phyloP scores from a whole-genome alignment of 495 filamentous ascomycete genomes.

The Achaetomiella virescens region DNA sequence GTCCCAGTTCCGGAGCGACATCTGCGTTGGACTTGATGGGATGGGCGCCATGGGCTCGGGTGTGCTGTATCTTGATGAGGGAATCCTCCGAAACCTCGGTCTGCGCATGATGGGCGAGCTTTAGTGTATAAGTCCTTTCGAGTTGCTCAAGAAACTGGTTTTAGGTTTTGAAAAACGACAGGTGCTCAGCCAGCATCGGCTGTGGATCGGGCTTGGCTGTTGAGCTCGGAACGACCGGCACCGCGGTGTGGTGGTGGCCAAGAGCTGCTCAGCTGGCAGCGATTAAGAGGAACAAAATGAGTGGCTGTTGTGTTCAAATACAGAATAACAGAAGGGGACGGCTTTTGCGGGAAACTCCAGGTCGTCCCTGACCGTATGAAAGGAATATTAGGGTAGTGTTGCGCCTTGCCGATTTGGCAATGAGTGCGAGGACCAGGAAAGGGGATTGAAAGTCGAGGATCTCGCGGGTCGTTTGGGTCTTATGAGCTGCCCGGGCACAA shows the following conservation, averaged over 20 bases:
- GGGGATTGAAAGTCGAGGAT: background rate
- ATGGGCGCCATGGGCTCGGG: constrained; percentile 17
- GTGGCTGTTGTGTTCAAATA: background rate
- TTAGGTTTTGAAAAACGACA: background rate
- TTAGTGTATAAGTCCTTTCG: constrained; percentile 3
- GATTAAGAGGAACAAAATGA: constrained; percentile 9
- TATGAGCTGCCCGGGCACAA: background rate
- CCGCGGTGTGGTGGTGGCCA: background rate
- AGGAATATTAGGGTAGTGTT: background rate
- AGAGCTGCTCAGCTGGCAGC: background rate
- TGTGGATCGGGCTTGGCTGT: constrained; percentile 8
- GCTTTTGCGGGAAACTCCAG: constrained; percentile 9
- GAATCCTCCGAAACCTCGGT: constrained; percentile 16
- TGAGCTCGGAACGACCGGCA: background rate
- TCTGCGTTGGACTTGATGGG: constrained; percentile 17
- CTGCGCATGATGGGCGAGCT: constrained; percentile 22
- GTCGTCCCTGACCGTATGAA: constrained; percentile 4
- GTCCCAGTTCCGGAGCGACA: constrained; percentile 20
- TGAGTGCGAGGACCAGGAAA: background rate
- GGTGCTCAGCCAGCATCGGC: background rate
- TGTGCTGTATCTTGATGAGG: constrained; percentile 16
- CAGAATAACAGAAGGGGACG: background rate
- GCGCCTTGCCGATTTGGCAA: background rate
- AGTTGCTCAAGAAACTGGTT: background rate
- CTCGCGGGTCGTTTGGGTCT: background rate